These are phyloP conservation scores for Trebouxia gelatinosa DNA, from an alignment of 163 green algal species.

Conservation along the genomic window DNA sequence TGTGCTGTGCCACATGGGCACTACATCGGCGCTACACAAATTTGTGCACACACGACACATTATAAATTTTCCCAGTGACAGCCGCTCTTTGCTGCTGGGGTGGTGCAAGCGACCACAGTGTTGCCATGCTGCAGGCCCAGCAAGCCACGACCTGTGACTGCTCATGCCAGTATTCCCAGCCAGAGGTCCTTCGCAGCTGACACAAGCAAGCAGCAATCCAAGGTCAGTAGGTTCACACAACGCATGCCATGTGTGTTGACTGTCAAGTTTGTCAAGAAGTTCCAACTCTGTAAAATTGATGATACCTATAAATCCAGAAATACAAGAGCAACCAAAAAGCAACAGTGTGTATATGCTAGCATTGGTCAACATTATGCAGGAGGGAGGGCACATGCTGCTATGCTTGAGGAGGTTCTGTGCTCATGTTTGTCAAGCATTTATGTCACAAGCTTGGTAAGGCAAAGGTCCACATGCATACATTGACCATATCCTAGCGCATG, in stretches of 20 bases:
- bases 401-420: too few relatives aligned
- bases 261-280: too few relatives aligned
- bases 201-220: not conserved
- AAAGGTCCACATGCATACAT: too few relatives aligned
- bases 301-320: not conserved
- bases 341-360: too few relatives aligned
- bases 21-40: not conserved
- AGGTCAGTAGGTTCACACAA: not conserved
- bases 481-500: too few relatives aligned
- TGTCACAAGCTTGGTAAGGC: too few relatives aligned
- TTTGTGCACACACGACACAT: not conserved
- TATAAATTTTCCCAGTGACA: not conserved
- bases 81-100: too few relatives aligned
- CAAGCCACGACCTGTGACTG: not conserved
- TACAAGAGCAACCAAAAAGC: not conserved
- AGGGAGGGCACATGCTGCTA: too few relatives aligned
- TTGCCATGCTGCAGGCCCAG: constrained; percentile 4
- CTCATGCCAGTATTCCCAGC: constrained; percentile 14
- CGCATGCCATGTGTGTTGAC: not conserved
- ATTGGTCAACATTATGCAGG: too few relatives aligned
- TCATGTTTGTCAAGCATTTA: too few relatives aligned
- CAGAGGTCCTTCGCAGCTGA: not conserved
- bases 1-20: not conserved
- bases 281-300: not conserved
- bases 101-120: too few relatives aligned